Evolutionary conservation across 192 early-diverging fungal species (phyloP).

Genomic region (Coemansia sp.): DNA sequence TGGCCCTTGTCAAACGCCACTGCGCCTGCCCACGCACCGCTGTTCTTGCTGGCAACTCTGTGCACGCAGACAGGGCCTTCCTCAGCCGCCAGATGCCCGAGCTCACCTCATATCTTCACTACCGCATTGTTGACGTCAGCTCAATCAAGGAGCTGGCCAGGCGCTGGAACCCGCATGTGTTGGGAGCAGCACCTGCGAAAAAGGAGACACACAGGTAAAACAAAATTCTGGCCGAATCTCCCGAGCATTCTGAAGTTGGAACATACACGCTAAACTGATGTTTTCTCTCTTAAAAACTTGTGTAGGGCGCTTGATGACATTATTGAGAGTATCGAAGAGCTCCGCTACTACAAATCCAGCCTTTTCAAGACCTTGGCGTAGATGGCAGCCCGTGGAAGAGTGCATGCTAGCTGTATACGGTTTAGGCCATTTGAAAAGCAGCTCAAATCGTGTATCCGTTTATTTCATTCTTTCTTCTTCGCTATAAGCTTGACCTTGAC

Average conservation of each 20-base stretch:
- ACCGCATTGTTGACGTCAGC: slow-evolving; percentile 86
- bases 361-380: slow-evolving; percentile 57
- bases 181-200: slow-evolving; percentile 62
- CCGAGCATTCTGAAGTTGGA: no score
- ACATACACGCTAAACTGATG: no score
- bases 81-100: slow-evolving; percentile 77
- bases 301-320: slow-evolving; percentile 88
- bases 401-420: no score
- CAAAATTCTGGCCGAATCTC: no score
- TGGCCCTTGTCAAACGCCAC: slow-evolving; percentile 73
- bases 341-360: slow-evolving; percentile 68
- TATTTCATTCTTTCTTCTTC: no score
- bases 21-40: slow-evolving; percentile 61
- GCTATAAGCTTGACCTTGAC: no score
- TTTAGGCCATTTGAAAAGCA: no score
- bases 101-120: slow-evolving; percentile 75
- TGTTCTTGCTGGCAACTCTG: slow-evolving; percentile 88
- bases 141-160: slow-evolving; percentile 85
- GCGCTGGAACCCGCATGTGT: slow-evolving; percentile 71
- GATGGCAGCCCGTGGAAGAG: not conserved
- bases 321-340: slow-evolving; percentile 84
- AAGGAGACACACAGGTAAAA: slow-evolving; percentile 52
- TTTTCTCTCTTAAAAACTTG: no score
- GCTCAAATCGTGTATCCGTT: no score
- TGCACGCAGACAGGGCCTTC: slow-evolving; percentile 89